phyloP scores from a whole-genome alignment of 495 filamentous ascomycete genomes.

The Rusavskia elegans region DNA sequence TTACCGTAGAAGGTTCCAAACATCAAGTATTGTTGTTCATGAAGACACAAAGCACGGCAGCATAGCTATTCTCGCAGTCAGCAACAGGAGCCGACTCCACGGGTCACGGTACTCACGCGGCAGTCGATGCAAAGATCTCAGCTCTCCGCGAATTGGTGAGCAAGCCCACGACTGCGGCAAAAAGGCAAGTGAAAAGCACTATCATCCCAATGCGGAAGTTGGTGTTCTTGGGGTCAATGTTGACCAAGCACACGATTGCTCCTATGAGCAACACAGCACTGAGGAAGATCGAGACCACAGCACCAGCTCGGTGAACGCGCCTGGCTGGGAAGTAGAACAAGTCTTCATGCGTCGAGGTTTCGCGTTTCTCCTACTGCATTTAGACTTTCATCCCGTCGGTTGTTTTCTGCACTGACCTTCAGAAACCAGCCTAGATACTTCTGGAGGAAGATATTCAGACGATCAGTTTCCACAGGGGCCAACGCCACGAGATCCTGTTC shows the following conservation, averaged over 20 bases:
- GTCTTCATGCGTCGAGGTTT: too few relatives aligned
- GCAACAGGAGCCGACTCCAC: background rate
- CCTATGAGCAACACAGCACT: conserved; percentile 16
- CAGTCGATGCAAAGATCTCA: conserved; percentile 19
- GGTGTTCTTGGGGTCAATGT: background rate
- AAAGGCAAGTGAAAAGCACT: conserved; percentile 16
- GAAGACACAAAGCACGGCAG: conserved; percentile 15
- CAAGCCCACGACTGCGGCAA: conserved; percentile 15
- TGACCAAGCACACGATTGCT: conserved; percentile 14
- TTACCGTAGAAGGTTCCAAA: too few relatives aligned
- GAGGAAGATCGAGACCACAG: conserved; percentile 8
- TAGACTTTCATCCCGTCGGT: background rate
- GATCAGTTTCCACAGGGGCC: conserved; percentile 7
- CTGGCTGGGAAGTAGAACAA: conserved; percentile 7
- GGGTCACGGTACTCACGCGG: conserved; percentile 11
- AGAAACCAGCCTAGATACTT: conserved; percentile 6
- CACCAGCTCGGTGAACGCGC: conserved; percentile 4
- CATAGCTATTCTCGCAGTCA: conserved; percentile 2
- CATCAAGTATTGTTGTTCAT: conserved; percentile 3
- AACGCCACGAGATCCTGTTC: conserved; percentile 6
- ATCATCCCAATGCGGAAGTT: conserved; percentile 14
- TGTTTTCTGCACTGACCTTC: background rate
- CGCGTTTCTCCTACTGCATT: background rate
- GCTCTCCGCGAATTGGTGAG: conserved; percentile 19
- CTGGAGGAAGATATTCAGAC: conserved; percentile 6